Evolutionary conservation across 2,329 filamentous ascomycete species (phyloP).

Genomic region (Alternaria brassicae): DNA sequence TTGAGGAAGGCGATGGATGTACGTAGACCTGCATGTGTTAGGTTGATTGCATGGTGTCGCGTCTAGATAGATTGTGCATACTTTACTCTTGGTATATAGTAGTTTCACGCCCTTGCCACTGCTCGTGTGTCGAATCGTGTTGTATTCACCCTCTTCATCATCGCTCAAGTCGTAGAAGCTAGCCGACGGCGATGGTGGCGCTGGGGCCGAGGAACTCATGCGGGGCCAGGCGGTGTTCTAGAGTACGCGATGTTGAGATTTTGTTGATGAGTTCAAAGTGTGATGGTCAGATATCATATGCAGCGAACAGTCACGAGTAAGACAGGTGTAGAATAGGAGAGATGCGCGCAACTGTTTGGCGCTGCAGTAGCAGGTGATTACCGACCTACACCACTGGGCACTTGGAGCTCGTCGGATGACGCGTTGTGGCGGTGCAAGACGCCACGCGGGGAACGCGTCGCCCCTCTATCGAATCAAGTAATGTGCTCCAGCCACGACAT

Average conservation of each 20-base stretch:
- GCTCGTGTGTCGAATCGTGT: constrained; percentile 83
- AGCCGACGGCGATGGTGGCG: constrained; percentile 74
- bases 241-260: constrained; percentile 2
- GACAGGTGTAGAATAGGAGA: not conserved
- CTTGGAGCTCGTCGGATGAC: constrained; percentile 9
- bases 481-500: not conserved
- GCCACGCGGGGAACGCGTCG: constrained; percentile 11
- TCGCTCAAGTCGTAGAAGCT: constrained; percentile 97
- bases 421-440: constrained; percentile 14
- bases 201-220: constrained; percentile 43
- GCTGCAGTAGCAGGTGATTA: constrained; percentile 23
- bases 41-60: not conserved
- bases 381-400: too few relatives aligned
- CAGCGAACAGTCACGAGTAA: not conserved
- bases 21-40: constrained; percentile 77
- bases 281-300: not conserved
- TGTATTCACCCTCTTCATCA: constrained; percentile 93
- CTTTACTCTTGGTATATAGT: constrained; percentile 96
- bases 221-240: constrained; percentile 21
- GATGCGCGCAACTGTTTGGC: constrained; percentile 12
- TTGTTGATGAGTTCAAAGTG: not conserved
- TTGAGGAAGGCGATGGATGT: constrained; percentile 88
- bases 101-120: constrained; percentile 88
- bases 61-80: constrained; percentile 46
- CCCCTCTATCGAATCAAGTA: not conserved